Evolutionary conservation across 2,329 filamentous ascomycete genomes (phyloP), one percentile per base, ranked within the genome.

Genomic region (Coniosporium tulheliwenetii): DNA sequence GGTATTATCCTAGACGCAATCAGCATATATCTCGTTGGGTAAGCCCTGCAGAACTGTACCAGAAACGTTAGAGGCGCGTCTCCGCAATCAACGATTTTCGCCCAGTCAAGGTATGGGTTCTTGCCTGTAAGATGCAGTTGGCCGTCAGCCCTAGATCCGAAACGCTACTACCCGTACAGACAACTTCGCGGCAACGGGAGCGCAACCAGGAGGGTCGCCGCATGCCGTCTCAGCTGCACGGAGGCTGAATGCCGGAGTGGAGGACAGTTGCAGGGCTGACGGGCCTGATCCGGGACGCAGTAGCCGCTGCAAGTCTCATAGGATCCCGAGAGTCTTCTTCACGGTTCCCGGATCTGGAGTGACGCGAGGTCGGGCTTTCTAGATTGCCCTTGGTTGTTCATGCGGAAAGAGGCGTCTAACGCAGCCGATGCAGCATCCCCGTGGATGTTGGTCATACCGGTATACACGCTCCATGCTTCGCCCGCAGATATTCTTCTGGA

Each of bases 31-130:
- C 19, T 15, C 7, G 31, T 34, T 30, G 14, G 9, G 19, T 15
- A 13, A 15, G 2, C 10, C 14, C 16, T 8, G 5, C 10, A 31
- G 26, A 15, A 31, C 30, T 40, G 9, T 45, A 48, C 48, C 15
- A 59, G 48, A 8, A 59, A 48, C 2, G 56, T 60, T 43, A 74
- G 48, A 43, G 69, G 69, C 5, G 63, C 69, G 52, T 73, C 69
- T 30, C 70, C 70, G 44, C 70, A 74, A 45, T 75, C 71, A 2
- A 74, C 62, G 3, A 73, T 61, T 43, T 64, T 68, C 0, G 68
- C 66, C 62, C 70, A 71, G 41, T 64, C 57, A 15, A 56, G 45
- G 41, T 68, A 64, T 4, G 58, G 50, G 43, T 69, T 70, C 42
- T 52, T 43, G 2, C 48, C 49, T 57, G n/a, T 52, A 59, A 7